Conservation (phyloP, 257 asterid species). For the Solanum stenotomum region DNA sequence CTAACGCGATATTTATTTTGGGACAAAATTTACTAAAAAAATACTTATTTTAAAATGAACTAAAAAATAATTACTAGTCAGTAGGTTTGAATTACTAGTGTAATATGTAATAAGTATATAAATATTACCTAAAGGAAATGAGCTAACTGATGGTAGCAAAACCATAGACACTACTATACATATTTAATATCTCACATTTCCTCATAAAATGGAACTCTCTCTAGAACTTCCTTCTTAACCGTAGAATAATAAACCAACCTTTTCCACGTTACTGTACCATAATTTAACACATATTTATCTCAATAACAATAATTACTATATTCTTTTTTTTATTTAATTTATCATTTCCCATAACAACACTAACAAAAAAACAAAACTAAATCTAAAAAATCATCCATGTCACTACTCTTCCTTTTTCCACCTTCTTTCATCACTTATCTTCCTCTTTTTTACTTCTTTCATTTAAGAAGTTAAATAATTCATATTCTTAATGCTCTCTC, state of each 20-base stretch:
- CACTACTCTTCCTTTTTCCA: slow-evolving; percentile 4
- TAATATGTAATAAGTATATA: not conserved
- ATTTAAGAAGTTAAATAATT: not conserved
- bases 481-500: not conserved
- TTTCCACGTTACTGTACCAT: slow-evolving; percentile 5
- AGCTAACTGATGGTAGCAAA: not conserved
- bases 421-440: slow-evolving; percentile 6
- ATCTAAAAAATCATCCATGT: slow-evolving; percentile 8
- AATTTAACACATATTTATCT: not conserved
- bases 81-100: too few relatives aligned
- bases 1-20: too few relatives aligned
- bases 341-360: not conserved
- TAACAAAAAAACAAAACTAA: not conserved
- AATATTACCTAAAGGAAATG: not conserved
- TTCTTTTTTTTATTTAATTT: not conserved
- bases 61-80: too few relatives aligned
- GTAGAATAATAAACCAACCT: not conserved
- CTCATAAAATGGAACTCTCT: slow-evolving; percentile 7
- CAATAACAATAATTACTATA: not conserved
- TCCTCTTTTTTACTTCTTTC: slow-evolving; percentile 5
- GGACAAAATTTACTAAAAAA: too few relatives aligned
- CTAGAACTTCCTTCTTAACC: slow-evolving; percentile 5
- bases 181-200: not conserved
- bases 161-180: not conserved
- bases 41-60: fast-evolving